These are phyloP conservation scores for Miamiensis avidus DNA, from an alignment of 169 alveolate species.

Conservation along the genomic window DNA sequence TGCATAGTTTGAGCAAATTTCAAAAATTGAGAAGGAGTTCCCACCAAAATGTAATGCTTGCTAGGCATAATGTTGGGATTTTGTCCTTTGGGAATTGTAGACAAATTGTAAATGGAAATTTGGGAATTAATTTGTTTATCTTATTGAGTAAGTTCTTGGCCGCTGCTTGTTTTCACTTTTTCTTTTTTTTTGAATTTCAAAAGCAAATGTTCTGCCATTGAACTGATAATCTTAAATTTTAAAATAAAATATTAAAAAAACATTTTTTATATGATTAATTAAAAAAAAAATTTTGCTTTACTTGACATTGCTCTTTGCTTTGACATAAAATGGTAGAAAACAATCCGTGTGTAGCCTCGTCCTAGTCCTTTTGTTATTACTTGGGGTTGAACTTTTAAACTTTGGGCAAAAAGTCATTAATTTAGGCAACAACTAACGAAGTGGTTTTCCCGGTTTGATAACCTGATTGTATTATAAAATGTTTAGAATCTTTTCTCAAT, in stretches of 20 bases:
- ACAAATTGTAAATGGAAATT: too few relatives aligned
- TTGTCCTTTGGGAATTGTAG: not conserved
- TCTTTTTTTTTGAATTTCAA: not conserved
- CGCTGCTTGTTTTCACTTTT: not conserved
- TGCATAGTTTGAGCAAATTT: slow-evolving; percentile 16
- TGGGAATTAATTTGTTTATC: not conserved
- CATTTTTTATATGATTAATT: not conserved
- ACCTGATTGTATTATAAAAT: not conserved
- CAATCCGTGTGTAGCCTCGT: not conserved
- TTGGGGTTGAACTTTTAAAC: not conserved
- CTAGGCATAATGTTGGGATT: slow-evolving; percentile 12
- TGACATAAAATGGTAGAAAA: not conserved
- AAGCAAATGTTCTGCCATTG: not conserved
- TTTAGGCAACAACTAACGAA: not conserved
- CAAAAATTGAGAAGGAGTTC: slow-evolving; percentile 16
- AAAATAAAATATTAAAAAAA: too few relatives aligned
- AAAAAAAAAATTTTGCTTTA: too few relatives aligned
- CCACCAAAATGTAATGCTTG: slow-evolving; percentile 2
- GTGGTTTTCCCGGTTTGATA: not conserved
- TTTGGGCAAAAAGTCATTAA: not conserved
- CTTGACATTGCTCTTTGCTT: not conserved
- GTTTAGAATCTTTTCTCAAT: not conserved
- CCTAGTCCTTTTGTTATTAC: not conserved
- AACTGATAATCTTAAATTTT: too few relatives aligned
- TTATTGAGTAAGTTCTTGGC: not conserved